Conservation (phyloP, 148 eudicot species). For the Spergularia marina region DNA sequence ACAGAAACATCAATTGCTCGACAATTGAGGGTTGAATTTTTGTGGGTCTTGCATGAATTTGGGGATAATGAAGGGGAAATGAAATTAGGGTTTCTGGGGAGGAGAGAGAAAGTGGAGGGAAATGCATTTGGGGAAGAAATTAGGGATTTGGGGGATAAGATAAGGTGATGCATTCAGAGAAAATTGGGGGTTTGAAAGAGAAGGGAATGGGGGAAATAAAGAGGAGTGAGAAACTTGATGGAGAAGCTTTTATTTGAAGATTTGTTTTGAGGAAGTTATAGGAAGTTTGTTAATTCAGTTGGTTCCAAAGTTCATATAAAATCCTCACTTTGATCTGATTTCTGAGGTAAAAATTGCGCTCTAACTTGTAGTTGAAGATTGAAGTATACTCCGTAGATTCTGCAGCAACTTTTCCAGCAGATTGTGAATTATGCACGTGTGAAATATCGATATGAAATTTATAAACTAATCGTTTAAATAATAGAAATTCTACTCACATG, state of each 20-base stretch:
- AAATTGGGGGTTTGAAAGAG: constrained; percentile 7
- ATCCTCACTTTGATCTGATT: no score
- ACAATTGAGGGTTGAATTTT: constrained; percentile 34
- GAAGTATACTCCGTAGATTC: background rate
- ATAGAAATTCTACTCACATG: no score
- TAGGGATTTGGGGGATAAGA: constrained; percentile 42
- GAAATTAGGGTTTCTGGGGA: constrained; percentile 25
- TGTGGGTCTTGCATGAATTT: constrained; percentile 35
- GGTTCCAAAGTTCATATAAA: background rate
- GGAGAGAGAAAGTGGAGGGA: constrained; percentile 15
- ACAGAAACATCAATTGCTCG: constrained; percentile 44
- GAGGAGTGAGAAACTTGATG: background rate
- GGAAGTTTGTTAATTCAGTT: background rate
- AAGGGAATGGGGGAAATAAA: background rate
- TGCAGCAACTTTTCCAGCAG: background rate
- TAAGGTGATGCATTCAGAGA: constrained; percentile 55
- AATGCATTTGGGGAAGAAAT: constrained; percentile 37
- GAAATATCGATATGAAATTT: no score
- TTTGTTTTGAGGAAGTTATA: background rate
- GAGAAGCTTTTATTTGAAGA: background rate
- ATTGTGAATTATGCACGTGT: no score
- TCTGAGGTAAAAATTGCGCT: no score
- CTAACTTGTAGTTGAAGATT: no score
- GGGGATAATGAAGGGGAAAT: constrained; percentile 9
- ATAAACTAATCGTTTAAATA: no score